Base-by-base conservation (phyloP, 352 stramenopile species). In the Pythium monospermum region DNA sequence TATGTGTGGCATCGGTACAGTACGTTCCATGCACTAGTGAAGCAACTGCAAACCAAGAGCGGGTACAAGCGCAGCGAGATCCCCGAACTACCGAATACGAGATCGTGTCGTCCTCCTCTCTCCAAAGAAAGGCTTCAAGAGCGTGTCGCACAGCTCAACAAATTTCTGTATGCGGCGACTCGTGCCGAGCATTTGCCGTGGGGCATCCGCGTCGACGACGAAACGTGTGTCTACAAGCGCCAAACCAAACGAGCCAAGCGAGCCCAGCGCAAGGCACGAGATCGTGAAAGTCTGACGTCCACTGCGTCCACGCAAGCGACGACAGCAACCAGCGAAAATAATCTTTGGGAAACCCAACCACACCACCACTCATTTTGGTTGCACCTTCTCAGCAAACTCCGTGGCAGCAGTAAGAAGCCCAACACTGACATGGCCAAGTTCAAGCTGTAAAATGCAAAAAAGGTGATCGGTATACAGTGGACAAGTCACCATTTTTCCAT, bases 1-100 rank as follows among this genome's bases (percentile, higher is more conserved):
- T 79, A 54, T 31, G 69, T 71, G 36, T 79, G 69, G 69, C 66
- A 79, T 37, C 69, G 69, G 18, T 76, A 76, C 59, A 71, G 60
- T 43, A 72, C 66, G 3, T 79, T 79, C 53, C 64, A 64, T 15
- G 68, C 76, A 44, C 50, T 79, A 10, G 69, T 60, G 26, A 58
- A 49, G 13, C 72, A 56, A 33, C 52, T 79, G 32, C 66, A 74
- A 25, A 65, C 63, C 25, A 72, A 66, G 49, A 71, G 74, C 59
- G 54, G 51, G 1, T 71, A 68, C 54, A 63, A 63, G 28, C 56
- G 63, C n/a, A 59, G 71, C 43, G 64, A 66, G 49, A 76, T 79
- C 12, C 69, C 69, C 3, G 53, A 69, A 41, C 45, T 79, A 23
- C 69, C 69, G 8, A 76, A 71, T 56, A 75, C 68, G 62, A 61